Evolutionary conservation across 2,329 filamentous ascomycete genomes (phyloP), one percentile per base, ranked within the genome.

Genomic region (Nannizzia gypsea): DNA sequence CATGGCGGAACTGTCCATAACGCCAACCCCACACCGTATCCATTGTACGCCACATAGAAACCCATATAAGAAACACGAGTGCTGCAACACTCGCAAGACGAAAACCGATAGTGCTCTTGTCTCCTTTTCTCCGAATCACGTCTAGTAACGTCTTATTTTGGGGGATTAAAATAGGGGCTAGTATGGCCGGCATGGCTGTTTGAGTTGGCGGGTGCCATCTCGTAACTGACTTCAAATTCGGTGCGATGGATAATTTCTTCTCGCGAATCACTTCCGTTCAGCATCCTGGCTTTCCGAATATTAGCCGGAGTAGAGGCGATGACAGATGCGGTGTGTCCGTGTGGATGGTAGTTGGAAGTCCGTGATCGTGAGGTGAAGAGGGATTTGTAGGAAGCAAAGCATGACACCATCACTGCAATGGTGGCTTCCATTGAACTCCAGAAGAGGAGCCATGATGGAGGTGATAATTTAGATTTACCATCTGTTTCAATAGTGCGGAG

Each of bases 321-420:
- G 3, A 52, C 48, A 13, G 48, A 52, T n/a, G 26, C 48, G 1
- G 48, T 28, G 26, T 52, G 48, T 5, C 48, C 48, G 48, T 52
- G 48, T 52, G 48, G 22, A 28, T 26, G 24, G 24, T 52, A 52
- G 6, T 9, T 26, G 0, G 48, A 52, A 8, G 59, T 40, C 15
- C 61, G 61, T 55, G 52, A 56, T 50, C 61, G 59, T 24, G 58
- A 20, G 1, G 61, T 61, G 42, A 63, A 57, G 4, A 63, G 56
- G 6, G 61, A 63, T 24, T 63, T 63, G 59, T 60, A 63, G n/a
- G 61, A 60, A 9, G 61, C 61, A 24, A 63, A 61, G 22, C 61
- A 63, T 15, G 61, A 63, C 42, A 54, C 52, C 56, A 63, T 63
- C 9, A 63, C 52, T 3, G 61, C 59, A 13, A 63, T 56, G 5